Evolutionary conservation across 148 eudicot species (phyloP).

Genomic region (Chenopodium album): DNA sequence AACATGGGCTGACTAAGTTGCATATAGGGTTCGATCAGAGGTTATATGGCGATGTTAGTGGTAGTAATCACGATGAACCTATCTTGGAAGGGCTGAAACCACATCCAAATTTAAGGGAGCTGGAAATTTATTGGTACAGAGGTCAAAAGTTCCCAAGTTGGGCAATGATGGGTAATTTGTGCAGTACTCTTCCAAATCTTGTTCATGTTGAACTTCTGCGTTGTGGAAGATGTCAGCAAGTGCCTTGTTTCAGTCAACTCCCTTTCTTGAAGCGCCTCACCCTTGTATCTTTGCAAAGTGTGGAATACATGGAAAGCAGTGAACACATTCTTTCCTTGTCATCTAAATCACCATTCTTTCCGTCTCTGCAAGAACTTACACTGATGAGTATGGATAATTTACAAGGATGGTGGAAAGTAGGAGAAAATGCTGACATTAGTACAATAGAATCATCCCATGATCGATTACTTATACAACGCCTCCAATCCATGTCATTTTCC

Average conservation of each 20-base stretch:
- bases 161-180: constrained; percentile 14
- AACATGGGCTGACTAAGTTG: neutral
- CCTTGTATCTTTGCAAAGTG: neutral
- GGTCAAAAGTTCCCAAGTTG: constrained; percentile 28
- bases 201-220: neutral
- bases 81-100: constrained; percentile 33
- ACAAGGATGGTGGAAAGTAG: constrained; percentile 33
- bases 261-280: constrained; percentile 14
- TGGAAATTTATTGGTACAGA: neutral
- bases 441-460: neutral
- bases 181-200: constrained; percentile 17
- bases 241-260: constrained; percentile 23
- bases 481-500: constrained; percentile 20
- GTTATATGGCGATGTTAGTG: neutral
- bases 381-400: neutral
- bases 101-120: constrained; percentile 11
- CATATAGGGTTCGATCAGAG: neutral
- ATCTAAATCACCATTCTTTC: constrained; percentile 25
- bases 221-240: neutral
- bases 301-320: constrained; percentile 18
- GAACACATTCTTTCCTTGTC: neutral
- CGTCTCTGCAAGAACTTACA: constrained; percentile 28
- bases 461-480: neutral
- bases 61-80: neutral
- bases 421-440: neutral